Conservation (phyloP, 257 asterid species). For the Forsythia viridissima region DNA sequence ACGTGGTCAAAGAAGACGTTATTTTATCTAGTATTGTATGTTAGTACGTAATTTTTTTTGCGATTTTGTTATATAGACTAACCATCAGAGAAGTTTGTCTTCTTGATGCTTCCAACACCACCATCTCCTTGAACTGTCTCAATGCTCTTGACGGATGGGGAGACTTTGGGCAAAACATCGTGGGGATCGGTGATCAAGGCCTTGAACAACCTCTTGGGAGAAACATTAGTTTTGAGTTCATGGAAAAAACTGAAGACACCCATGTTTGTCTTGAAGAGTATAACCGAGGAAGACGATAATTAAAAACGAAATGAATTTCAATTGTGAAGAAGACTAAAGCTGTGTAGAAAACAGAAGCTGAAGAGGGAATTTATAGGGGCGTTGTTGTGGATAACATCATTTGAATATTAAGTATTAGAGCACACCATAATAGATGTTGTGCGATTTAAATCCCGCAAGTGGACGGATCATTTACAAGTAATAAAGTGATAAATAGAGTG, state of each 20-base stretch:
- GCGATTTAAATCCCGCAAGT: too few species aligned
- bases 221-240: constrained; percentile 24
- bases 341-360: background rate
- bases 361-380: background rate
- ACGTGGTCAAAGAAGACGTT: background rate
- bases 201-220: constrained; percentile 28
- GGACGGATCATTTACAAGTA: too few species aligned
- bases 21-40: too few species aligned
- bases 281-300: background rate
- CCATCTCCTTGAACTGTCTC: constrained; percentile 19
- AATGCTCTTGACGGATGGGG: constrained; percentile 24
- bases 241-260: constrained; percentile 24
- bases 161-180: constrained; percentile 24
- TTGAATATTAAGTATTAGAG: too few species aligned
- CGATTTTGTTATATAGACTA: background rate
- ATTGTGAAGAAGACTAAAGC: background rate
- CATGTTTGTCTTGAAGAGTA: constrained; percentile 2
- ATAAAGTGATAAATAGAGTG: too few species aligned
- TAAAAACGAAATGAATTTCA: background rate
- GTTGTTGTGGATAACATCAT: background rate
- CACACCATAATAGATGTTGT: too few species aligned
- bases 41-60: background rate
- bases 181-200: constrained; percentile 20
- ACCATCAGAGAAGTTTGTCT: constrained; percentile 25
- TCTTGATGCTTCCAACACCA: constrained; percentile 22